Percentiles rank a stretch among this genome's conserved stretches.
phyloP scores from a whole-genome alignment of 306 rosid species.

The Lotus japonicus region DNA sequence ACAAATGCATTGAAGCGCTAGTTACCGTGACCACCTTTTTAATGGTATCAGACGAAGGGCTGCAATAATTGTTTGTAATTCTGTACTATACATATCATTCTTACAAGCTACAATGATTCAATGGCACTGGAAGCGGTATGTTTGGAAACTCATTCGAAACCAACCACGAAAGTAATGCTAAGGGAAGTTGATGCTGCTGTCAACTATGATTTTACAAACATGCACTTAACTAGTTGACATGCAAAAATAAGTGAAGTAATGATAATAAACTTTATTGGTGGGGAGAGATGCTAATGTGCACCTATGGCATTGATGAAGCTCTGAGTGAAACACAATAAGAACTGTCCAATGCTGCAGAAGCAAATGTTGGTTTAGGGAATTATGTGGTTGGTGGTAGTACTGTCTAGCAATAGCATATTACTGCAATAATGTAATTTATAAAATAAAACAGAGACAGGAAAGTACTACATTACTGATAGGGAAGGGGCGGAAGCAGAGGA shows the following conservation, averaged over 20 bases:
- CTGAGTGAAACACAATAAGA: background rate
- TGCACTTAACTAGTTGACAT: background rate
- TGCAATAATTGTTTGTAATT: too few relatives aligned
- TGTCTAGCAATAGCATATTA: background rate
- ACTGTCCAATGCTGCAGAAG: background rate
- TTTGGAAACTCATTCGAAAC: too few relatives aligned
- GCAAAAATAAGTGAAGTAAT: background rate
- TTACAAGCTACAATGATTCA: background rate
- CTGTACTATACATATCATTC: background rate
- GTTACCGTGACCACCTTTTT: too few relatives aligned
- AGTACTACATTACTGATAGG: background rate
- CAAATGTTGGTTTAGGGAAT: background rate
- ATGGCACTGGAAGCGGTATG: too few relatives aligned
- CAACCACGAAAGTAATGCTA: too few relatives aligned
- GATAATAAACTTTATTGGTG: too few relatives aligned
- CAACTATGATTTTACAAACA: too few relatives aligned
- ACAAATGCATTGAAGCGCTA: too few relatives aligned
- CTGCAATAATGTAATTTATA: too few relatives aligned
- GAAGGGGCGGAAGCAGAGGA: conserved; percentile 3
- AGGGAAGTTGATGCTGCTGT: too few relatives aligned
- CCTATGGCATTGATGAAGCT: background rate
- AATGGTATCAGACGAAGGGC: too few relatives aligned
- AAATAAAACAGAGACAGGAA: background rate
- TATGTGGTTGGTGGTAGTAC: background rate
- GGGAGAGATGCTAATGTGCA: too few relatives aligned